These are phyloP conservation scores for Hypoxylon subgilvum DNA, from an alignment of 495 filamentous ascomycete species.

Conservation along the genomic window DNA sequence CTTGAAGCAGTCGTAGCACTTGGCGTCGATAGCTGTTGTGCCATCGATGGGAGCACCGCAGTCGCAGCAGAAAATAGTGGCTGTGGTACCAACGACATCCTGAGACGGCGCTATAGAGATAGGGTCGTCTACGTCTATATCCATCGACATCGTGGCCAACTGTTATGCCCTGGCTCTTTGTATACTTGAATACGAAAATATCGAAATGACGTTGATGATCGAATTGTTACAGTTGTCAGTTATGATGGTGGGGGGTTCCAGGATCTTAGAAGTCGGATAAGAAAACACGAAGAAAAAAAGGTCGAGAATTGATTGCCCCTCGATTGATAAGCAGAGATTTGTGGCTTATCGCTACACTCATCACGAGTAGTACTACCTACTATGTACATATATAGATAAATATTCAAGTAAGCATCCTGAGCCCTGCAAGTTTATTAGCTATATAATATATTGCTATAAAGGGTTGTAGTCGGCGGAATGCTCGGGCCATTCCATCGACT, in stretches of 20 bases:
- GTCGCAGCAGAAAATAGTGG: slow-evolving; percentile 85
- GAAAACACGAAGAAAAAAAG: slow-evolving; percentile 12
- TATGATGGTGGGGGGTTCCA: slow-evolving; percentile 28
- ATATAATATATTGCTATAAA: no score
- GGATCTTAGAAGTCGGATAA: neutral
- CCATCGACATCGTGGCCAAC: slow-evolving; percentile 39
- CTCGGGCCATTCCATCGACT: no score
- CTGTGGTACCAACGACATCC: slow-evolving; percentile 6
- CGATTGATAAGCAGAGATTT: slow-evolving; percentile 36
- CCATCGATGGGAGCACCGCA: slow-evolving; percentile 94
- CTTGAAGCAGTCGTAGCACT: slow-evolving; percentile 93
- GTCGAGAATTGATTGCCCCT: slow-evolving; percentile 22
- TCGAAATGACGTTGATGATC: neutral
- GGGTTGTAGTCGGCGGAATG: no score
- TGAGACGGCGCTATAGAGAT: slow-evolving; percentile 40
- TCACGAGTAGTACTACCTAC: neutral
- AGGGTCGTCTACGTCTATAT: slow-evolving; percentile 40
- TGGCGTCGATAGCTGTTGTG: slow-evolving; percentile 80
- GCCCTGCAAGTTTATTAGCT: no score
- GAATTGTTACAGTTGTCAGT: neutral
- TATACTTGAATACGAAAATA: no score
- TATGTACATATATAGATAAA: neutral
- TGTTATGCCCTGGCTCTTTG: neutral
- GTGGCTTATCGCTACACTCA: slow-evolving; percentile 20
- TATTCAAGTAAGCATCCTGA: neutral